Base-by-base conservation (phyloP, 2,329 filamentous ascomycete species). In the Alternaria conjuncta region DNA sequence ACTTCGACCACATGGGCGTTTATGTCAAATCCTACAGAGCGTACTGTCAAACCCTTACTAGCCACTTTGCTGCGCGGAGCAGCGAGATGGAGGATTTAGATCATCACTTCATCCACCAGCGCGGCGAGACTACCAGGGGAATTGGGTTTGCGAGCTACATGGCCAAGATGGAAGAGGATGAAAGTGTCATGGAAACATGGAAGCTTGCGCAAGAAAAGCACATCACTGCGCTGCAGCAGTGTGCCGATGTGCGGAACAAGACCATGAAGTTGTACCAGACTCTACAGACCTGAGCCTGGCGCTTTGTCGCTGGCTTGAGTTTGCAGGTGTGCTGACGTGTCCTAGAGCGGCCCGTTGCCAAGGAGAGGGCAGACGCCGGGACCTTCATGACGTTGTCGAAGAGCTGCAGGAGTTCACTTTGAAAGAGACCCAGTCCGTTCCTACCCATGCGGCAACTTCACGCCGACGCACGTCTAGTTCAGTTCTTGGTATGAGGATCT, bases 141-240 rank as follows among this genome's bases (percentile, higher is more conserved):
- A 85, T 84, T 1, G 88, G 86, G 0, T 83, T 89, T 23, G 75
- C 82, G 15, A 84, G 86, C 59, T 93, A 93, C 74, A 76, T 88
- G 61, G 81, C 80, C 41, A 87, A 86, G 75, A 79, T 90, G 59
- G 85, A 86, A 67, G 87, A 92, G 77, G 91, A 94, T 73, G 85
- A 88, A 66, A 82, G 83, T 51, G 86, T 92, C 6, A 83, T 89
- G 60, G 83, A 83, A 71, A 84, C 86, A 60, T 93, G 91, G 89
- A 80, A 80, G 28, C 77, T 84, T 9, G 87, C 87, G 8, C 87
- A 86, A 64, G 85, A 87, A 46, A 84, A 84, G 63, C 91, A 94
- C 72, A 84, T 87, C 61, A 77, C 83, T 60, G 85, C 85, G 10
- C 80, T 93, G 60, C 66, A 71, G 55, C 69, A 73, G 64, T 79